Conservation (phyloP, 1,284 basidiomycete genomes). For the Omphalotus olearius region DNA sequence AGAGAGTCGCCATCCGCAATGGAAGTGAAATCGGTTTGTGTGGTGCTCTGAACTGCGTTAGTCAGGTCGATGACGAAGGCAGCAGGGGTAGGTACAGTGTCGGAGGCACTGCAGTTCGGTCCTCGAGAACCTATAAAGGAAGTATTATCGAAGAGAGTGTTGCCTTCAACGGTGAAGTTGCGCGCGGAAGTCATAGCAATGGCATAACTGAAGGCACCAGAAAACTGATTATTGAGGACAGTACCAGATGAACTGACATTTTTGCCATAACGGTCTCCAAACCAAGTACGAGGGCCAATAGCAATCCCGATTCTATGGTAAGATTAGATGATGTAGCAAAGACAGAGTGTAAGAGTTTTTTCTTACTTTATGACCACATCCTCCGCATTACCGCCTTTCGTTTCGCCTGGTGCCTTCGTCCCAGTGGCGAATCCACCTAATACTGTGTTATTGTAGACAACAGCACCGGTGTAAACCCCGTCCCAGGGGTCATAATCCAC, state of each 20-base stretch:
- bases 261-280: conserved; percentile 53
- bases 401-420: conserved; percentile 31
- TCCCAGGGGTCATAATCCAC: conserved; percentile 74
- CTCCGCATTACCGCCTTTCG: conserved; percentile 52
- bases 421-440: conserved; percentile 63
- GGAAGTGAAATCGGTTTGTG: conserved; percentile 49
- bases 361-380: conserved; percentile 59
- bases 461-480: conserved; percentile 67
- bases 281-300: conserved; percentile 79
- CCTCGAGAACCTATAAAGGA: conserved; percentile 74
- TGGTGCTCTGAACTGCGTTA: conserved; percentile 34
- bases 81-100: conserved; percentile 47
- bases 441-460: conserved; percentile 72
- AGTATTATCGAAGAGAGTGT: conserved; percentile 64
- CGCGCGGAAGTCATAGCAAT: conserved; percentile 62
- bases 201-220: conserved; percentile 70
- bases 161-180: conserved; percentile 67
- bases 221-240: conserved; percentile 63
- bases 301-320: conserved; percentile 62
- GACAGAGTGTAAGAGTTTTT: conserved; percentile 5
- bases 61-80: conserved; percentile 56
- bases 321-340: neutral
- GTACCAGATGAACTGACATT: conserved; percentile 60
- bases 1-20: conserved; percentile 52
- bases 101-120: conserved; percentile 59